Percentiles rank a stretch among this genome's conserved stretches.
Evolutionary conservation across 1,139 yeast genomes (phyloP).

Genomic region (Lodderomyces orthopsilosis): DNA sequence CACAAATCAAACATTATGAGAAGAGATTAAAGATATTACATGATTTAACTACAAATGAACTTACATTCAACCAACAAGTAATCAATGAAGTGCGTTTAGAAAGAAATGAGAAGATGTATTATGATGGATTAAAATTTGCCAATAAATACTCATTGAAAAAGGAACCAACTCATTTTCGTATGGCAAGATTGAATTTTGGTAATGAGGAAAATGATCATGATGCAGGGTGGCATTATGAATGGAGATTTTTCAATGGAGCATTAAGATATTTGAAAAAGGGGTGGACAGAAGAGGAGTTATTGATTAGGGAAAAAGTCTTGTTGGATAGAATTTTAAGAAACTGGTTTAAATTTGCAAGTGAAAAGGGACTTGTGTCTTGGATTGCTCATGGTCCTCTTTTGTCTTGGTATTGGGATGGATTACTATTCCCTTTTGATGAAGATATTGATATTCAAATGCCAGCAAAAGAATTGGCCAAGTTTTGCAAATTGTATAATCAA

Average conservation of each 20-base stretch:
- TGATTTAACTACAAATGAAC: slow-evolving; percentile 25
- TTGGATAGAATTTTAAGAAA: slow-evolving; percentile 48
- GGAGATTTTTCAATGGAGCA: slow-evolving; percentile 40
- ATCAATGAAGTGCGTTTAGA: slow-evolving; percentile 16
- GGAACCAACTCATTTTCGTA: slow-evolving; percentile 33
- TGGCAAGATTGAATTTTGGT: slow-evolving; percentile 28
- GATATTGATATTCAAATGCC: slow-evolving; percentile 42
- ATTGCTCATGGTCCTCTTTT: slow-evolving; percentile 48
- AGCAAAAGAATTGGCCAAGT: slow-evolving; percentile 26
- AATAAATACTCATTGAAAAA: slow-evolving; percentile 17
- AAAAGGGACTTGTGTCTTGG: slow-evolving; percentile 36
- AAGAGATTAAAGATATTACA: slow-evolving; percentile 19
- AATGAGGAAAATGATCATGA: slow-evolving; percentile 27
- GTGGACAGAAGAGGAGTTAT: slow-evolving; percentile 29
- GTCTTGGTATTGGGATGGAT: slow-evolving; percentile 41
- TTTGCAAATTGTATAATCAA: slow-evolving; percentile 37
- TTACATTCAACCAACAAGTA: slow-evolving; percentile 17
- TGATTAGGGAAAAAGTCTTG: slow-evolving; percentile 38
- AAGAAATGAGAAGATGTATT: slow-evolving; percentile 23
- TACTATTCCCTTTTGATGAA: slow-evolving; percentile 38
- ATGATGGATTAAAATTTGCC: slow-evolving; percentile 24
- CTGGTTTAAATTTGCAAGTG: slow-evolving; percentile 43
- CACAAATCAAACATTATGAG: slow-evolving; percentile 27
- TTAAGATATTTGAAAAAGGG: slow-evolving; percentile 25
- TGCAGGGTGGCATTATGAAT: slow-evolving; percentile 34